These are phyloP conservation scores for Myxozyma vanderwaltii DNA, from an alignment of 805 yeast genomes.

Conservation along the genomic window DNA sequence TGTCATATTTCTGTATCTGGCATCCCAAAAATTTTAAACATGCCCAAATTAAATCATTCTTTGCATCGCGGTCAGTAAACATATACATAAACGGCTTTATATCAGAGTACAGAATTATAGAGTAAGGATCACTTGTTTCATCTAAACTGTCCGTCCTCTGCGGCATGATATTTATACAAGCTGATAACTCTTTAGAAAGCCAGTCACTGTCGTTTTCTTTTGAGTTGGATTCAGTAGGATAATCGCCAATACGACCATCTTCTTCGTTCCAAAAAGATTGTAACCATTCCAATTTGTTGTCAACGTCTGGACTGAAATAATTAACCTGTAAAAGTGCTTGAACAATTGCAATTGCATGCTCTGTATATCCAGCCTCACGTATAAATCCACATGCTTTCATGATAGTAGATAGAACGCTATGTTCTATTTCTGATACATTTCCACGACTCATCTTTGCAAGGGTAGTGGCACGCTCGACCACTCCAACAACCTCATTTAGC, in stretches of 20 bases:
- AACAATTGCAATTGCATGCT: slow-evolving; percentile 32
- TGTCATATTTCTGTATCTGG: neutral
- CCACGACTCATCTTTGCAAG: neutral
- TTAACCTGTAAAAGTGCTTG: slow-evolving; percentile 35
- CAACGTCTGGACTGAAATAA: slow-evolving; percentile 15
- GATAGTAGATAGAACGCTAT: neutral
- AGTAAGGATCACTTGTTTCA: slow-evolving; percentile 26
- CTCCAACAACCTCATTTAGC: neutral
- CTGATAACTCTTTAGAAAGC: slow-evolving; percentile 1
- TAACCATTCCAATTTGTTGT: slow-evolving; percentile 8
- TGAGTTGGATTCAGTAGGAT: too few species aligned
- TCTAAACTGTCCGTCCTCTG: neutral
- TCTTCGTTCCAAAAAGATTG: slow-evolving; percentile 34
- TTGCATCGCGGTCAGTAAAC: slow-evolving; percentile 2
- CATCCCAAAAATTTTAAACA: slow-evolving; percentile 31
- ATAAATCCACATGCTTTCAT: slow-evolving; percentile 8
- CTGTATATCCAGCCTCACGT: slow-evolving; percentile 34
- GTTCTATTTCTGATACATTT: slow-evolving; percentile 1
- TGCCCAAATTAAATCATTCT: slow-evolving; percentile 22
- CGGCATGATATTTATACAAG: slow-evolving; percentile 2
- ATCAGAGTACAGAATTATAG: slow-evolving; percentile 33
- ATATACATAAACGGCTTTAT: slow-evolving; percentile 25
- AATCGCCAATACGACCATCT: slow-evolving; percentile 35
- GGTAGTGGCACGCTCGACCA: neutral
- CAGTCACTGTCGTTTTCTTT: neutral